These are phyloP conservation scores for Tricholomella constricta DNA, from an alignment of 768 basidiomycete genomes.

Conservation along the genomic window DNA sequence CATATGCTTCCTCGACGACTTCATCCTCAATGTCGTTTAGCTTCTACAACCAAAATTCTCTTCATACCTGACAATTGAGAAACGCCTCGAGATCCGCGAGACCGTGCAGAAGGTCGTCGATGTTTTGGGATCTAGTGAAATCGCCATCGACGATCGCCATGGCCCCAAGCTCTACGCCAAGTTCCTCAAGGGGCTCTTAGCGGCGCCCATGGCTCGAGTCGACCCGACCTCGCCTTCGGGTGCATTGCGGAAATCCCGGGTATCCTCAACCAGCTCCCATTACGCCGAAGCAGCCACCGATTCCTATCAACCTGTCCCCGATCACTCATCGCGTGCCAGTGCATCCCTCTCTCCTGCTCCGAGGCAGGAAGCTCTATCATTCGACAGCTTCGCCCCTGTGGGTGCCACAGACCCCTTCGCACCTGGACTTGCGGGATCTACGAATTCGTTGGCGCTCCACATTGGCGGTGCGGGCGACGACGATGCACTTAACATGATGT, in stretches of 20 bases:
- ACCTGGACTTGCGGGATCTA: conserved; percentile 15
- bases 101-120: conserved; percentile 69
- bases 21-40: conserved; percentile 32
- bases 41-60: conserved; percentile 80
- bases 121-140: conserved; percentile 65
- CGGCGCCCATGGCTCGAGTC: conserved; percentile 50
- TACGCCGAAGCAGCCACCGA: background rate
- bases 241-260: conserved; percentile 10
- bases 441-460: conserved; percentile 16
- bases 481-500: conserved; percentile 28
- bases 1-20: background rate
- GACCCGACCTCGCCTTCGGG: conserved; percentile 23
- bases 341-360: conserved; percentile 51
- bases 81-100: conserved; percentile 60
- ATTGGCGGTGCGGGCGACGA: conserved; percentile 20
- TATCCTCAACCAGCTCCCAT: background rate
- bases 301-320: conserved; percentile 16
- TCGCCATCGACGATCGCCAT: conserved; percentile 80
- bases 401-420: conserved; percentile 45
- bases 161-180: conserved; percentile 80
- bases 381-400: conserved; percentile 48
- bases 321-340: conserved; percentile 41
- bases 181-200: conserved; percentile 73
- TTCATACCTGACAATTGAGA: conserved; percentile 56
- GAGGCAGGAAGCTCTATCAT: conserved; percentile 44